phyloP scores from a whole-genome alignment of 352 stramenopile genomes.

The Phytopythium litorale region DNA sequence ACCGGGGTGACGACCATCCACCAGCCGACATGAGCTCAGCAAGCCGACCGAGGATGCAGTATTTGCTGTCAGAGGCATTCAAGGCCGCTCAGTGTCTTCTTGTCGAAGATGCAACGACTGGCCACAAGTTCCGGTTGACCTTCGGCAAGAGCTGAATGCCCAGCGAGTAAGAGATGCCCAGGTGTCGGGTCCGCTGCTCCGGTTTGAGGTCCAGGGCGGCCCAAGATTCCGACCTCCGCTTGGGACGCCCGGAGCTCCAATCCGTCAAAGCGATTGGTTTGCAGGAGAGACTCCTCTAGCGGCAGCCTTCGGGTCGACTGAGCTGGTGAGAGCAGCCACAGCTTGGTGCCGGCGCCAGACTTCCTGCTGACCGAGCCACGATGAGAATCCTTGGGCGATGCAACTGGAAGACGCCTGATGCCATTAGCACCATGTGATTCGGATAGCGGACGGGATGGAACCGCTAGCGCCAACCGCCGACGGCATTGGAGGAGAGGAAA shows the following conservation, averaged over 20 bases:
- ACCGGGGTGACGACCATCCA: conserved; percentile 21
- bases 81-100: not conserved
- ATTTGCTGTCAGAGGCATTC: not conserved
- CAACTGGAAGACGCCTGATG: too few species aligned
- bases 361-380: too few species aligned
- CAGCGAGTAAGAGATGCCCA: not conserved
- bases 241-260: not conserved
- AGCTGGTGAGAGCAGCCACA: too few species aligned
- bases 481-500: too few species aligned
- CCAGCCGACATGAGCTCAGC: conserved; percentile 15
- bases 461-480: too few species aligned
- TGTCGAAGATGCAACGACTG: not conserved
- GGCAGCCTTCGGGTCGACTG: too few species aligned
- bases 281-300: too few species aligned
- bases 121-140: not conserved
- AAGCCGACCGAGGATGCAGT: too few species aligned
- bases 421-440: too few species aligned
- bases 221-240: not conserved
- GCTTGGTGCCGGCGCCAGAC: too few species aligned
- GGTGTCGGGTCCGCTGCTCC: not conserved
- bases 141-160: not conserved
- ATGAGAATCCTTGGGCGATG: too few species aligned
- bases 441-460: too few species aligned
- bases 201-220: not conserved
- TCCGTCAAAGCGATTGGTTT: not conserved